phyloP scores from a whole-genome alignment of 2,329 filamentous ascomycete species.

The Claviceps sp. region DNA sequence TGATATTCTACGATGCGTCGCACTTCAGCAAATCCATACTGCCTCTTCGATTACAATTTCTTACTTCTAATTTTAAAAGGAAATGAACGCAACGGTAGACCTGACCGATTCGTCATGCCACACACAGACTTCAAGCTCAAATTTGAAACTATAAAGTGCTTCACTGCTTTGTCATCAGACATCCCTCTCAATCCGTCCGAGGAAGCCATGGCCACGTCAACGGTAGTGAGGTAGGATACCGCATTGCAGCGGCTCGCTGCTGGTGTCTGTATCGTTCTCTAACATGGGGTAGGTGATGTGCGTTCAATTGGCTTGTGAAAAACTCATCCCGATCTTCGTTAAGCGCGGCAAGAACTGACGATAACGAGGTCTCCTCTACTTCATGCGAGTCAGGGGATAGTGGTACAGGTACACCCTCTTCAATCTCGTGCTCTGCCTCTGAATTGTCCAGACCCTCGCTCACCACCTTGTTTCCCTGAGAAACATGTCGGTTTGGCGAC shows the following conservation, averaged over 20 bases:
- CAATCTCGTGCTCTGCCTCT: not conserved
- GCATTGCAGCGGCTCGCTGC: not conserved
- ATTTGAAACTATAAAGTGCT: not conserved
- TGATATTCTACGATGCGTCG: too few species aligned
- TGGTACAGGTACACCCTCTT: not conserved
- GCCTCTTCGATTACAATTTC: too few species aligned
- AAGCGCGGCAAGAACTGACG: not conserved
- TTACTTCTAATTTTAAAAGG: too few species aligned
- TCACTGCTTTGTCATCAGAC: too few species aligned
- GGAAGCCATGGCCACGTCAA: not conserved
- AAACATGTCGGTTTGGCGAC: not conserved
- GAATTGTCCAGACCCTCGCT: not conserved
- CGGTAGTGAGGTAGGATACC: not conserved
- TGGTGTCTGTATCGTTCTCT: not conserved
- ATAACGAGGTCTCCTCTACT: not conserved
- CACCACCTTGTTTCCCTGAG: not conserved
- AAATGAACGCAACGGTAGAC: too few species aligned
- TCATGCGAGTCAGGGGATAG: not conserved
- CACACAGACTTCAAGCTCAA: not conserved
- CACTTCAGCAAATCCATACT: too few species aligned
- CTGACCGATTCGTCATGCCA: too few species aligned
- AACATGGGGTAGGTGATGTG: not conserved
- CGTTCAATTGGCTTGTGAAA: not conserved
- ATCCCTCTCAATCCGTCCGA: not conserved
- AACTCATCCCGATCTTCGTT: not conserved